Conservation (phyloP, 2,329 filamentous ascomycete species). For the Graphiopsis chlorocephala region DNA sequence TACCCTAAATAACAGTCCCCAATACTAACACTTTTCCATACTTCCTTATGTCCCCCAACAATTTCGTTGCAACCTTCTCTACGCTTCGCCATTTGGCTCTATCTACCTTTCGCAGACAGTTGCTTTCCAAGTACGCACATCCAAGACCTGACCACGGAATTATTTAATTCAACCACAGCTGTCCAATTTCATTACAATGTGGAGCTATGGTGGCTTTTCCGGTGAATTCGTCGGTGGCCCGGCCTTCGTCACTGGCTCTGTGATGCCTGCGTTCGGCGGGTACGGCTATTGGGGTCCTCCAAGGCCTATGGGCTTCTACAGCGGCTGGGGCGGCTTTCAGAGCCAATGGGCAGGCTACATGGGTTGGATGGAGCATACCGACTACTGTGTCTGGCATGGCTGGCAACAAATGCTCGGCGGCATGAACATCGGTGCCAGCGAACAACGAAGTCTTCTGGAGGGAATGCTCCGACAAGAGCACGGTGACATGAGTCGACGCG, state of each 20-base stretch:
- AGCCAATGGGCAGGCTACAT: not conserved
- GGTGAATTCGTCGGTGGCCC: not conserved
- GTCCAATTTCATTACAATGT: not conserved
- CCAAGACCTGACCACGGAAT: not conserved
- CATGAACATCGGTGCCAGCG: not conserved
- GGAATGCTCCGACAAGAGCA: constrained; percentile 7
- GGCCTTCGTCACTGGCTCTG: not conserved
- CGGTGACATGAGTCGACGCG: not conserved
- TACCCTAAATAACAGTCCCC: not conserved
- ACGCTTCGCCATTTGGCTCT: not conserved
- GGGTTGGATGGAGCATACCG: constrained; percentile 10
- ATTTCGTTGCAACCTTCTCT: not conserved
- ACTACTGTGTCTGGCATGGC: constrained; percentile 9
- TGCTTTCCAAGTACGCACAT: not conserved
- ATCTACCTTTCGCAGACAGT: not conserved
- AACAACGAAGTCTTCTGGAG: not conserved
- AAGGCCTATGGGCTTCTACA: not conserved
- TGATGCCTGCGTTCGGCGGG: not conserved
- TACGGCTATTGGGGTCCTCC: not conserved
- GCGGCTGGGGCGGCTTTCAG: constrained; percentile 8
- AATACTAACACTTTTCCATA: not conserved
- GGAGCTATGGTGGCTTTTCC: not conserved
- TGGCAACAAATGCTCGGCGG: constrained; percentile 9
- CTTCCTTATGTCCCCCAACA: not conserved
- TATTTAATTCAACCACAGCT: not conserved